Evolutionary conservation across 176 grass and related monocot species (phyloP).

Genomic region (Ensete glaucum): DNA sequence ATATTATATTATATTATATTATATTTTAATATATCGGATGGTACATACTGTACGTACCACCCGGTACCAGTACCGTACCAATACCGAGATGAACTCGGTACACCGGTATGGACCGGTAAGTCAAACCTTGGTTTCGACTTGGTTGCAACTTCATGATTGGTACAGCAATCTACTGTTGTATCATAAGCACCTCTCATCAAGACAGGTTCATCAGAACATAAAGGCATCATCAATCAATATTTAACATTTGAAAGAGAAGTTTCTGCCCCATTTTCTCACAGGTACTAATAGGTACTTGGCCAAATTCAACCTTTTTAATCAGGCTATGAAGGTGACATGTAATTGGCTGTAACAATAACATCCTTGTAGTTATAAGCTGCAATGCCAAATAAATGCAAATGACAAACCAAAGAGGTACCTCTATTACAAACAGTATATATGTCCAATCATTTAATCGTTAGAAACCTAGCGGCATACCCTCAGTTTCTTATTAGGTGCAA

Average conservation of each 20-base stretch:
- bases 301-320: neutral
- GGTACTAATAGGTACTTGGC: no score
- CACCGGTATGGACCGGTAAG: no score
- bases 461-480: slow-evolving; percentile 54
- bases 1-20: no score
- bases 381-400: neutral
- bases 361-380: neutral
- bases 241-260: no score
- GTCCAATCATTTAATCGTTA: neutral
- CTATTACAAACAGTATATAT: neutral
- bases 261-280: no score
- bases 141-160: neutral
- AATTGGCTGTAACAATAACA: neutral
- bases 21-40: no score
- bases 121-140: neutral
- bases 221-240: neutral
- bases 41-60: no score
- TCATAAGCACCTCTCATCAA: neutral
- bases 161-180: neutral
- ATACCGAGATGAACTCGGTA: no score
- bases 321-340: neutral
- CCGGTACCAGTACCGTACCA: no score
- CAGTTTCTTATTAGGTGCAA: slow-evolving; percentile 81
- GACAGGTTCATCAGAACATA: no score
- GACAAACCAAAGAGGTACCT: no score